phyloP scores from a whole-genome alignment of 768 basidiomycete species.

The Amanita phalloides region DNA sequence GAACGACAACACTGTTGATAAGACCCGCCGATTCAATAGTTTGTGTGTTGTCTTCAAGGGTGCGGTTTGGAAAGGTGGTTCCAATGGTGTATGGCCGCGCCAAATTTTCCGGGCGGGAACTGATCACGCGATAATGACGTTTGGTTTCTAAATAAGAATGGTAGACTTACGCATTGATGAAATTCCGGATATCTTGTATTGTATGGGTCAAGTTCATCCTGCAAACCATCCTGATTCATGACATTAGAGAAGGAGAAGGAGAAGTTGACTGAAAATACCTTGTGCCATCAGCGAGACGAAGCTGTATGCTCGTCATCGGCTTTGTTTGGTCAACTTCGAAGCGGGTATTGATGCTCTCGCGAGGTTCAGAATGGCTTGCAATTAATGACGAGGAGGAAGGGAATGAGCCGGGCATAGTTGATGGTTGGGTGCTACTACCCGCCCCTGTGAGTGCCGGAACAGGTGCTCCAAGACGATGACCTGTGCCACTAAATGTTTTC shows the following conservation, averaged over 20 bases:
- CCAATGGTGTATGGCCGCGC: conserved; percentile 63
- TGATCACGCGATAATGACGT: conserved; percentile 15
- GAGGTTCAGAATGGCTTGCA: conserved; percentile 13
- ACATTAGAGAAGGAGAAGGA: background rate
- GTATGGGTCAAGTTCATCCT: conserved; percentile 90
- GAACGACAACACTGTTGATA: conserved; percentile 76
- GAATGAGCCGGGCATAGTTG: conserved; percentile 53
- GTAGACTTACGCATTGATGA: conserved; percentile 77
- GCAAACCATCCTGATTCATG: conserved; percentile 49
- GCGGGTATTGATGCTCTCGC: conserved; percentile 31
- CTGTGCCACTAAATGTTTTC: conserved; percentile 57
- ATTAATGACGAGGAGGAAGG: conserved; percentile 21
- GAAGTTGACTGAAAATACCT: conserved; percentile 32
- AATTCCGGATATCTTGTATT: conserved; percentile 72
- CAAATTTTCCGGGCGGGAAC: conserved; percentile 60
- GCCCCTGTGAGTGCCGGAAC: conserved; percentile 32
- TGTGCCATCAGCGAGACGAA: conserved; percentile 85
- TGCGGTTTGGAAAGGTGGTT: conserved; percentile 82
- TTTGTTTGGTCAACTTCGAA: conserved; percentile 77
- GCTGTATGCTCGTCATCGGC: conserved; percentile 85
- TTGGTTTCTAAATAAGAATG: background rate
- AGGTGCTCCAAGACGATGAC: conserved; percentile 75
- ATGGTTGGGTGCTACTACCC: conserved; percentile 4
- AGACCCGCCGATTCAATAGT: conserved; percentile 69
- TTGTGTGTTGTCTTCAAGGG: conserved; percentile 47